Evolutionary conservation across 106 monocot species (phyloP).

Genomic region (Dioscorea zingiberensis): DNA sequence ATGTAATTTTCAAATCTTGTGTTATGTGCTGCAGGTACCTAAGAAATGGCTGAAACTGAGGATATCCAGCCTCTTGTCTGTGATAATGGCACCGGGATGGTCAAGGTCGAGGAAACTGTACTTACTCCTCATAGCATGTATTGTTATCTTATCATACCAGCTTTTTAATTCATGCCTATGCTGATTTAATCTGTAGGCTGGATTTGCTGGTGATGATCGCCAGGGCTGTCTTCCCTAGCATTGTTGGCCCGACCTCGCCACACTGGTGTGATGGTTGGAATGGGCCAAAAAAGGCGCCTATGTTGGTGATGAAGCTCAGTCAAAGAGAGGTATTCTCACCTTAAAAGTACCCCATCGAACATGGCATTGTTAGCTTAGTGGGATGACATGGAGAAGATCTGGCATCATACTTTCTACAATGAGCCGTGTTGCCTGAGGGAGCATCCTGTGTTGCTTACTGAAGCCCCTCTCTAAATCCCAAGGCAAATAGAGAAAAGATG

Average conservation of each 20-base stretch:
- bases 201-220: slow-evolving; percentile 33
- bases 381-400: slow-evolving; percentile 37
- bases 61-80: slow-evolving; percentile 23
- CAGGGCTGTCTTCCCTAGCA: slow-evolving; percentile 29
- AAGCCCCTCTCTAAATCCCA: slow-evolving; percentile 30
- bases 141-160: too few species aligned
- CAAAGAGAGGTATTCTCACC: slow-evolving; percentile 30
- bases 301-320: slow-evolving; percentile 27
- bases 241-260: slow-evolving; percentile 26
- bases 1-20: too few species aligned
- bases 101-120: slow-evolving; percentile 6
- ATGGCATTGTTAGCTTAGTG: slow-evolving; percentile 28
- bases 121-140: too few species aligned
- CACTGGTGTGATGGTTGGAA: slow-evolving; percentile 30
- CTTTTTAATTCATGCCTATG: too few species aligned
- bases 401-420: slow-evolving; percentile 29
- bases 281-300: slow-evolving; percentile 33
- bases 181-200: slow-evolving; percentile 8
- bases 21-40: not conserved
- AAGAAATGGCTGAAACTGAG: slow-evolving; percentile 17
- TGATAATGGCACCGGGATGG: slow-evolving; percentile 23
- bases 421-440: slow-evolving; percentile 35
- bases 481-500: slow-evolving; percentile 35
- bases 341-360: slow-evolving; percentile 26
- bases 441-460: slow-evolving; percentile 25